Conservation (phyloP, 495 filamentous ascomycete species). For the Clavariopsis aquatica region DNA sequence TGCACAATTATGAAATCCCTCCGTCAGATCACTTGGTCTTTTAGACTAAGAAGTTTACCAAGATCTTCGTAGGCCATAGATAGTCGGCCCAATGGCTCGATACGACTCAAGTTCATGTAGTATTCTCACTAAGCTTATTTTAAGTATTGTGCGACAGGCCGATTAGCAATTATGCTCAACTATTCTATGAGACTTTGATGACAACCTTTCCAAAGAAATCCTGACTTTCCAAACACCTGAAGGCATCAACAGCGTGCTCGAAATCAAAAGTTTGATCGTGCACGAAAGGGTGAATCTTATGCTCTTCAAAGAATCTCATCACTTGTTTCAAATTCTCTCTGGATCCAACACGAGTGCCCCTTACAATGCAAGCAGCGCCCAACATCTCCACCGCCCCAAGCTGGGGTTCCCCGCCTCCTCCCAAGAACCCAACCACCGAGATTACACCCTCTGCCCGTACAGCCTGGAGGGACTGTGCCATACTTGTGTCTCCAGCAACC, state of each 20-base stretch:
- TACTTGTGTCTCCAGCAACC: constrained; percentile 19
- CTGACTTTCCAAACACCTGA: constrained; percentile 14
- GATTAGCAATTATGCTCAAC: background rate
- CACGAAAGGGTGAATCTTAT: constrained; percentile 18
- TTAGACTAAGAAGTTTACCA: no score
- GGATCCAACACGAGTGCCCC: background rate
- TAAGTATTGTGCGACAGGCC: no score
- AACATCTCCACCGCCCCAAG: constrained; percentile 4
- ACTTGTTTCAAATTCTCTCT: constrained; percentile 16
- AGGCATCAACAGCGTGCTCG: constrained; percentile 17
- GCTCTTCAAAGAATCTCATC: constrained; percentile 9
- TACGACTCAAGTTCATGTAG: no score
- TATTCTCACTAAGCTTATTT: no score
- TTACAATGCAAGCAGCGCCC: constrained; percentile 17
- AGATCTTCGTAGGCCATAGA: no score
- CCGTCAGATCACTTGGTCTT: no score
- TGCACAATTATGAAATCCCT: no score
- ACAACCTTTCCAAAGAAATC: constrained; percentile 23
- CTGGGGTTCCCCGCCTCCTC: background rate
- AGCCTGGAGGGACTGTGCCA: constrained; percentile 14
- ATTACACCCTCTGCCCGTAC: constrained; percentile 13
- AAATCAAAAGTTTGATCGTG: constrained; percentile 17
- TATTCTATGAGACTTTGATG: constrained; percentile 12
- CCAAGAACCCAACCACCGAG: constrained; percentile 23
- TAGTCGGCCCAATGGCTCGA: no score